phyloP scores from a whole-genome alignment of 2,329 filamentous ascomycete genomes.

The Trichophyton benhamiae region DNA sequence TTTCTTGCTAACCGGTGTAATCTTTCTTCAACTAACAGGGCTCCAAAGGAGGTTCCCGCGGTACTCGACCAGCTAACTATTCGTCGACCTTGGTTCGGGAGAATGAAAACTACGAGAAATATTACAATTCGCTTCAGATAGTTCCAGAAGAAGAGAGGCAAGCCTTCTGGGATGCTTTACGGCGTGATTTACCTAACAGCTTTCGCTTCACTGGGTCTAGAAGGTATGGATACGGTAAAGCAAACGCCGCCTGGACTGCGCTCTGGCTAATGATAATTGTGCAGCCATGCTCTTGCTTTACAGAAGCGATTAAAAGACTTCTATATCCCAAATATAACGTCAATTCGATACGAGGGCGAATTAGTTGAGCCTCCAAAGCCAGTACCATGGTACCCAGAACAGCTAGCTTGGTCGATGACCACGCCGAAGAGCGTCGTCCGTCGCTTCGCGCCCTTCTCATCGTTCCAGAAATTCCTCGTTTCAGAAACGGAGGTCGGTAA shows the following conservation, averaged over 20 bases:
- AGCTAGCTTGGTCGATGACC: slow-evolving; percentile 94
- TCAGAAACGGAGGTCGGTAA: slow-evolving; percentile 96
- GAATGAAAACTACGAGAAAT: slow-evolving; percentile 75
- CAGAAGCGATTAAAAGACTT: slow-evolving; percentile 75
- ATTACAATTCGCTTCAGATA: slow-evolving; percentile 68
- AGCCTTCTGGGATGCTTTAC: slow-evolving; percentile 72
- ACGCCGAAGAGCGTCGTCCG: slow-evolving; percentile 93
- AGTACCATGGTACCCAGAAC: slow-evolving; percentile 86
- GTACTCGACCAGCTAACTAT: slow-evolving; percentile 27
- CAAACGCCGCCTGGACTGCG: not conserved
- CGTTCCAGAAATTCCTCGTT: slow-evolving; percentile 95
- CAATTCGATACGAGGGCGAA: slow-evolving; percentile 72
- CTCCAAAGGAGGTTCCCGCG: slow-evolving; percentile 18
- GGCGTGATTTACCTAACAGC: slow-evolving; percentile 83
- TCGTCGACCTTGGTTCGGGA: slow-evolving; percentile 58
- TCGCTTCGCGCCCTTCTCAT: slow-evolving; percentile 83
- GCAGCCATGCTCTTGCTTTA: slow-evolving; percentile 78
- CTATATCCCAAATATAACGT: slow-evolving; percentile 82
- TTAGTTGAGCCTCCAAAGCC: slow-evolving; percentile 69
- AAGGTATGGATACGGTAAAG: slow-evolving; percentile 43
- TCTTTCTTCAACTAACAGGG: not conserved
- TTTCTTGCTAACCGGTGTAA: not conserved
- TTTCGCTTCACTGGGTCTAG: slow-evolving; percentile 96
- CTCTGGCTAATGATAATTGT: not conserved
- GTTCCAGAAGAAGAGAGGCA: slow-evolving; percentile 65